Conservation (phyloP, 768 basidiomycete genomes). For the Scleroderma citrinum region DNA sequence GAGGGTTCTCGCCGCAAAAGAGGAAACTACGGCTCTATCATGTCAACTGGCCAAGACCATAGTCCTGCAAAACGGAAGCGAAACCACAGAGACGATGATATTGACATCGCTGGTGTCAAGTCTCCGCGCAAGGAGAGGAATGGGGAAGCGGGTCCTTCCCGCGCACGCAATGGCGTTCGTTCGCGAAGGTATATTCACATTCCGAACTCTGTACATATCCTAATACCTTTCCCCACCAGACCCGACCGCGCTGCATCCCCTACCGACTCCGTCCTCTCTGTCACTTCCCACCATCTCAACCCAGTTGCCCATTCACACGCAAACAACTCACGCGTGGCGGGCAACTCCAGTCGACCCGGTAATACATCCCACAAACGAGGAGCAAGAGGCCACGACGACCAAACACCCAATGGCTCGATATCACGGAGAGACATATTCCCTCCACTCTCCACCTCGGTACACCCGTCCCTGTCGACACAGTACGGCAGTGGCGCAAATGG, state of each 20-base stretch:
- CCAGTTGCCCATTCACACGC: constrained; percentile 27
- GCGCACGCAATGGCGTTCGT: constrained; percentile 48
- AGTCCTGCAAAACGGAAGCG: constrained; percentile 66
- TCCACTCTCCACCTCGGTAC: constrained; percentile 43
- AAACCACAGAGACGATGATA: constrained; percentile 56
- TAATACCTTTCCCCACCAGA: constrained; percentile 29
- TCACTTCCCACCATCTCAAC: constrained; percentile 55
- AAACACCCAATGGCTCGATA: constrained; percentile 35
- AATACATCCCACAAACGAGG: constrained; percentile 40
- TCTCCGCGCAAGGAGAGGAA: constrained; percentile 62
- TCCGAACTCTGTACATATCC: neutral
- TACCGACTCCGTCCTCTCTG: constrained; percentile 66
- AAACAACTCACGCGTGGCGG: constrained; percentile 22
- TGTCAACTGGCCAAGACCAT: constrained; percentile 45
- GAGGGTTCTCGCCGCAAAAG: constrained; percentile 64
- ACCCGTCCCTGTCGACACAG: constrained; percentile 50
- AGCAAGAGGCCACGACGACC: constrained; percentile 35
- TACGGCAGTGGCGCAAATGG: constrained; percentile 33
- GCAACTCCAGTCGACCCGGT: constrained; percentile 27
- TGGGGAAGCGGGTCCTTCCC: constrained; percentile 36
- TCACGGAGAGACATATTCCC: constrained; percentile 40
- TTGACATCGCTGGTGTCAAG: constrained; percentile 41
- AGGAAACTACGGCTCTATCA: constrained; percentile 48
- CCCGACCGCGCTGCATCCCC: constrained; percentile 63
- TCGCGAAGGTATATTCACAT: constrained; percentile 50